phyloP scores from a whole-genome alignment of 192 early-diverging fungal genomes.

The Backusella mclennaniae region DNA sequence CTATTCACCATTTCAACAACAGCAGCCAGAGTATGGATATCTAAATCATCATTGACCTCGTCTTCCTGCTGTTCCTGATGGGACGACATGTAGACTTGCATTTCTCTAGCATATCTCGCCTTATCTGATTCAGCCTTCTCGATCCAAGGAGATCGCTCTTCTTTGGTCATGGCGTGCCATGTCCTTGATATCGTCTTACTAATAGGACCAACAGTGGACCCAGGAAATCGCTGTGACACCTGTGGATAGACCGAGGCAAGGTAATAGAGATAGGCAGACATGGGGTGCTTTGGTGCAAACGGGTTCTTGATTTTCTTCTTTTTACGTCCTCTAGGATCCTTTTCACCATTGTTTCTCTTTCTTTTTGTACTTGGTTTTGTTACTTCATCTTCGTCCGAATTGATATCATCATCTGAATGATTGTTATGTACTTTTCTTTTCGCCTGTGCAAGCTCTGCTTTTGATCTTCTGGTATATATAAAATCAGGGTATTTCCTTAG shows the following conservation, averaged over 20 bases:
- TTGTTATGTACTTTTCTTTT: not conserved
- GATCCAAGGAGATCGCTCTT: constrained; percentile 50
- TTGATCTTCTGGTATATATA: constrained; percentile 56
- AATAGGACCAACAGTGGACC: constrained; percentile 69
- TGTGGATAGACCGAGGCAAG: constrained; percentile 62
- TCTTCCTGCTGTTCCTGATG: not conserved
- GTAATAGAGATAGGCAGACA: constrained; percentile 82
- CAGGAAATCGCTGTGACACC: constrained; percentile 63
- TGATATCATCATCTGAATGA: not conserved
- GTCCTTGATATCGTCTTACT: constrained; percentile 69
- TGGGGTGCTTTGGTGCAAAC: constrained; percentile 79
- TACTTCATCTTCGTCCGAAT: not conserved
- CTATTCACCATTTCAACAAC: constrained; percentile 16
- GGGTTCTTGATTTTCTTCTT: constrained; percentile 73
- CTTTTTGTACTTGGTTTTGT: not conserved
- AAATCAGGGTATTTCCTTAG: constrained; percentile 49
- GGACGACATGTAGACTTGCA: constrained; percentile 41
- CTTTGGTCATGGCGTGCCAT: constrained; percentile 60
- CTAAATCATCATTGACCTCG: not conserved
- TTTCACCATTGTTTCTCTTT: not conserved
- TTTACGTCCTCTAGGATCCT: constrained; percentile 44
- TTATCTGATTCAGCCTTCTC: constrained; percentile 60
- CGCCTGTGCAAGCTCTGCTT: constrained; percentile 52
- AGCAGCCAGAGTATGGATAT: not conserved
- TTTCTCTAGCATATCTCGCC: constrained; percentile 66